Evolutionary conservation across 108 stramenopile species (phyloP), one percentile per base, ranked within the genome.

Genomic region (Nannochloropsis gaditana): DNA sequence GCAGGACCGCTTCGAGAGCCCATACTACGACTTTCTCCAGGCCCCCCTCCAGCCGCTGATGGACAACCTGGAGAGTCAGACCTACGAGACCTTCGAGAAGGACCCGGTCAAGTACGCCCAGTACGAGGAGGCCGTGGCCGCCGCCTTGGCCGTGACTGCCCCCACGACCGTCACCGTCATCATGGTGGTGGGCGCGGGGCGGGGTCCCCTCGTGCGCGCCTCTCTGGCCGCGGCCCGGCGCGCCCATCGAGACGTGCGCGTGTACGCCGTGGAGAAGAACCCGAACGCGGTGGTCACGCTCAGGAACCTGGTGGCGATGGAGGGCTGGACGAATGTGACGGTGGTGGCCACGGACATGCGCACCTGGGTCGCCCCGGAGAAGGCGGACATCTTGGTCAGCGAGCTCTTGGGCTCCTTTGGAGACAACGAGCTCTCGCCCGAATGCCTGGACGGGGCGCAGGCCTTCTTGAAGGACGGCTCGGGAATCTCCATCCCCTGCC

Each of bases 391-490:
- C 59, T 88, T 98, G n/a, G 97, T 98, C 15, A 94, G 93, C 47
- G 99, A 99, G 90, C 91, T 99, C 9, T 88, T 98, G 21, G 99
- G 97, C 9, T 94, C 94, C 31, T 98, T 96, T 92, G 99, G 97
- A 4, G 97, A 97, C 91, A 98, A 99, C 89, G 97, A 98, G 88
- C 92, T 98, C 80, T 94, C 95, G 42, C 99, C 99, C 6, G 99
- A 99, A 88, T 99, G 99, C 91, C 87, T 99, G 84, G 96, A 98
- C 86, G 95, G 95, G 9, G 92, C 96, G 0, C 93, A 97, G 82
- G 92, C 93, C 44, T 90, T 94, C 44, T 91, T 96, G 81, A 95
- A 94, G 82, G 90, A 90, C n/a, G 73, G 83, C 19, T 31, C 31
- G 45, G 91, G 90, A 45, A 86, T 92, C 4, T 82, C 87, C 21